phyloP scores from a whole-genome alignment of 352 stramenopile genomes.

The Phytophthora foliorum region DNA sequence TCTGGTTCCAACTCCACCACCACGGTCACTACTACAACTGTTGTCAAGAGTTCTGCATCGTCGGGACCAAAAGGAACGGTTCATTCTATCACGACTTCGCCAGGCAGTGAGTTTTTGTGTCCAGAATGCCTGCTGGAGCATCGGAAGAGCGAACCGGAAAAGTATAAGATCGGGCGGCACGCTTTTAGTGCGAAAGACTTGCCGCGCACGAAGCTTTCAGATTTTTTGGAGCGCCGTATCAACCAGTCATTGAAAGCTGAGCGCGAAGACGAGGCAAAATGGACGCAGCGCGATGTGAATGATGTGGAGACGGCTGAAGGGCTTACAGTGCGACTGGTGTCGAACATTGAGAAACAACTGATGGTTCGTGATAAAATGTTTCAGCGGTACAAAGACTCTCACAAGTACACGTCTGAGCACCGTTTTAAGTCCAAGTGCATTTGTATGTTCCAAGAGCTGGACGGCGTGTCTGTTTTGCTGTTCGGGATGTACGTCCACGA shows the following conservation, averaged over 20 bases:
- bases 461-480: slow-evolving; percentile 99
- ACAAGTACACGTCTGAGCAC: slow-evolving; percentile 91
- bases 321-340: slow-evolving; percentile 96
- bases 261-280: slow-evolving; percentile 87
- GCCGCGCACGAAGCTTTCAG: slow-evolving; percentile 94
- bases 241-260: slow-evolving; percentile 89
- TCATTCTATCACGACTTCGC: slow-evolving; percentile 81
- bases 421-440: slow-evolving; percentile 98
- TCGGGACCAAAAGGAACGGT: slow-evolving; percentile 44
- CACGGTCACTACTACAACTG: slow-evolving; percentile 42
- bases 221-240: slow-evolving; percentile 95
- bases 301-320: slow-evolving; percentile 92
- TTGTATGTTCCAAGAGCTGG: slow-evolving; percentile 99
- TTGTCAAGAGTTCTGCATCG: slow-evolving; percentile 38
- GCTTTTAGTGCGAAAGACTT: slow-evolving; percentile 96
- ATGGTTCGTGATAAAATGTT: slow-evolving; percentile 97
- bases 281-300: slow-evolving; percentile 84
- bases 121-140: slow-evolving; percentile 95
- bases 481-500: slow-evolving; percentile 99
- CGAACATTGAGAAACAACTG: slow-evolving; percentile 96
- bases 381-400: slow-evolving; percentile 93
- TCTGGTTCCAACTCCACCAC: slow-evolving; percentile 28
- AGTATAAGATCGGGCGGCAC: slow-evolving; percentile 86
- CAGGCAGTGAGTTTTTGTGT: slow-evolving; percentile 92
- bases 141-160: slow-evolving; percentile 84